Conservation (phyloP, 2,329 filamentous ascomycete genomes). For the Zymoseptoria pseudotritici region DNA sequence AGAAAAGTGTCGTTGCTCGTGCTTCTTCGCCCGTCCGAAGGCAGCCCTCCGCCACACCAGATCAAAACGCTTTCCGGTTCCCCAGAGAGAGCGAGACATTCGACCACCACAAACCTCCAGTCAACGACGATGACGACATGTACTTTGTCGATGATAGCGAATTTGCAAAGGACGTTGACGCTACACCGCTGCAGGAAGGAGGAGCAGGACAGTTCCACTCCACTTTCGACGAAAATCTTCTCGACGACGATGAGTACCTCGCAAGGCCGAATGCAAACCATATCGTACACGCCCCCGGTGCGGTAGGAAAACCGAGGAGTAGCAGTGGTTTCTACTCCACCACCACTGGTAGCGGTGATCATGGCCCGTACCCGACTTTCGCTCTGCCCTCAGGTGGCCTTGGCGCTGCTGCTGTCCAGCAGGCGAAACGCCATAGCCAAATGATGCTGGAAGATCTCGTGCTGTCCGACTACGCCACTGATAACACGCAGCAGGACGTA, state of each 20-base stretch:
- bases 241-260: constrained; percentile 28
- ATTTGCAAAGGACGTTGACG: constrained; percentile 25
- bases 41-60: neutral
- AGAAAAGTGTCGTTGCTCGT: neutral
- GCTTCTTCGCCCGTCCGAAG: neutral
- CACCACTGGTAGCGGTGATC: constrained; percentile 12
- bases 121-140: constrained; percentile 23
- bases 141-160: constrained; percentile 32
- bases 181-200: neutral
- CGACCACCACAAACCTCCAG: constrained; percentile 1
- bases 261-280: constrained; percentile 9
- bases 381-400: constrained; percentile 14
- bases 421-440: constrained; percentile 20
- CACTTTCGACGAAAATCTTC: constrained; percentile 30
- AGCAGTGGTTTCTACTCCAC: constrained; percentile 15
- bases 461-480: constrained; percentile 7
- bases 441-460: constrained; percentile 27
- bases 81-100: neutral
- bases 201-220: neutral
- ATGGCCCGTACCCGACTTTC: constrained; percentile 28
- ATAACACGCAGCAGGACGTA: neutral
- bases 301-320: constrained; percentile 14
- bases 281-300: constrained; percentile 2
- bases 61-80: neutral
- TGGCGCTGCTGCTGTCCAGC: constrained; percentile 15